phyloP scores from a whole-genome alignment of 1,284 basidiomycete species.

The Inonotus hispidus region DNA sequence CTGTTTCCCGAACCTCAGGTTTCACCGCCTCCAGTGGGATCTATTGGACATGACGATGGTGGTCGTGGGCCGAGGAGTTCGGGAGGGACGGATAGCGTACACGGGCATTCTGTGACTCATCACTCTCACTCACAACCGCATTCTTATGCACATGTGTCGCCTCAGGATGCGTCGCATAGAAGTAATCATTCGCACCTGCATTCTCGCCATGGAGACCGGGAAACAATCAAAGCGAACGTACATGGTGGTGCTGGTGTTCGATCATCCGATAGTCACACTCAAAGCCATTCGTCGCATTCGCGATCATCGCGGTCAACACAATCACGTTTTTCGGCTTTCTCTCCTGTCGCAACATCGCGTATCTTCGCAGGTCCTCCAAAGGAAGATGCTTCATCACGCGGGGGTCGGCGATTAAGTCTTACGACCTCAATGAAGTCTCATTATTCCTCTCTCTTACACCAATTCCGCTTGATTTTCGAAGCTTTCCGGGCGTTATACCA shows the following conservation, averaged over 20 bases:
- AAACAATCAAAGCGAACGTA: neutral
- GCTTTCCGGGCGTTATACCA: neutral
- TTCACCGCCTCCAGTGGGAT: neutral
- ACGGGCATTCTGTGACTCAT: neutral
- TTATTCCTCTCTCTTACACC: neutral
- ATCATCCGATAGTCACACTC: neutral
- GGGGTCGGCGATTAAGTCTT: neutral
- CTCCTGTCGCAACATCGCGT: neutral
- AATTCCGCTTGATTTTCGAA: neutral
- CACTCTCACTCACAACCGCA: neutral
- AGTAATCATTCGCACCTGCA: neutral
- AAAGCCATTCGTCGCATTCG: neutral
- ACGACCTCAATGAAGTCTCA: neutral
- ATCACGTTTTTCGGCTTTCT: neutral
- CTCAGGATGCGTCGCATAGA: neutral
- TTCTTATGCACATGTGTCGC: neutral
- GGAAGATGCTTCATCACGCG: neutral
- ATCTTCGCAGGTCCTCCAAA: neutral
- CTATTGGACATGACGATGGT: no score
- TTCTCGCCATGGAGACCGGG: neutral
- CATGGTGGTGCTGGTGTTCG: neutral
- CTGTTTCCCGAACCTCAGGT: neutral
- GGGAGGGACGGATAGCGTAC: neutral
- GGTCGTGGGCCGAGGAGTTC: neutral
- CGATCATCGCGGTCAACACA: neutral